Evolutionary conservation across 192 early-diverging fungal genomes (phyloP).

Genomic region (Umbelopsis ramanniana): DNA sequence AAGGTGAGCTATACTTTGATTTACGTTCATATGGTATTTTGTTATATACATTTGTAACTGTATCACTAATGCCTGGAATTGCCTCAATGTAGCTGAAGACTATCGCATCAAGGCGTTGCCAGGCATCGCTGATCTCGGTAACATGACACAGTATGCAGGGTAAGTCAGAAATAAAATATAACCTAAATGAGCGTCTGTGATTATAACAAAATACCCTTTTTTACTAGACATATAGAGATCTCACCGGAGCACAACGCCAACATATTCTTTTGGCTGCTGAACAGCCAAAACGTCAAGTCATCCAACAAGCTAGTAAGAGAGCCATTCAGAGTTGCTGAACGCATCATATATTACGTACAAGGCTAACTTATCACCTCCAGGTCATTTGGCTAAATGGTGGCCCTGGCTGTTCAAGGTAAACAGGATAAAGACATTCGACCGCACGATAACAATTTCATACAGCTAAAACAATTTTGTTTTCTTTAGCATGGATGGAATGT

Average conservation of each 20-base stretch:
- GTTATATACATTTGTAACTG: too few species aligned
- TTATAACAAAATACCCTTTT: neutral
- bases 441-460: neutral
- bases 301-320: constrained; percentile 43
- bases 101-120: constrained; percentile 44
- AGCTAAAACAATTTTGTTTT: neutral
- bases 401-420: constrained; percentile 39
- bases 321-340: neutral
- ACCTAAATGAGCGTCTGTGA: neutral
- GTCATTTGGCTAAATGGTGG: constrained; percentile 71
- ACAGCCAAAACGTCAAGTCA: constrained; percentile 25
- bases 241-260: constrained; percentile 35
- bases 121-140: constrained; percentile 30
- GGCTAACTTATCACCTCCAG: constrained; percentile 32
- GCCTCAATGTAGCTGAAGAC: constrained; percentile 36
- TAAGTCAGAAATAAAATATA: constrained; percentile 18
- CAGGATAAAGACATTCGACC: neutral
- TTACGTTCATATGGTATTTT: too few species aligned
- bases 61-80: neutral
- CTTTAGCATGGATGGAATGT: constrained; percentile 66
- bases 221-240: constrained; percentile 48
- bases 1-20: neutral
- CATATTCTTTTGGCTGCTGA: constrained; percentile 61
- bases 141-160: constrained; percentile 53
- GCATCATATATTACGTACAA: neutral